Base-by-base conservation (phyloP, 108 stramenopile species). In the Epithemia pelagica region DNA sequence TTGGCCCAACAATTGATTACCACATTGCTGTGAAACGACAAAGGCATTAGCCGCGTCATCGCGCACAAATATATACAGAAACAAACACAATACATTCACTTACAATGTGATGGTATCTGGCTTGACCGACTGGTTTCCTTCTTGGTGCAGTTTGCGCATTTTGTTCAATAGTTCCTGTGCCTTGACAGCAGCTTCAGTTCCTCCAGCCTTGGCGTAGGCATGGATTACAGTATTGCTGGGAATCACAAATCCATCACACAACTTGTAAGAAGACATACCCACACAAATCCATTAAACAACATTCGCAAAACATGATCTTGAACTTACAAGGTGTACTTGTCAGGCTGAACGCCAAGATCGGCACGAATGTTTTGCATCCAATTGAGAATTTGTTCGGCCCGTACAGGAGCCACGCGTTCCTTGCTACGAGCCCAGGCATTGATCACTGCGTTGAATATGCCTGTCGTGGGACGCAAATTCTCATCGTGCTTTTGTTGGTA, bases 251-350 rank as follows among this genome's bases (percentile, higher is more conserved):
- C 29, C 15, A 28, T 57, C 8, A 22, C 61, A 28, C 2, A 27
- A 10, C 28, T 7, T 30, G 20, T 37, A 7, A 7, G 10, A 23
- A 8, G 2, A 56, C 55, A 52, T 52, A 19, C 26, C 24, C 55
- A 26, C 55, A 56, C 15, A 26, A 2, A 23, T 64, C 10, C 2
- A 66, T 65, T 2, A 59, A 74, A 67, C 74, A 32, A 82, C n/a
- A n/a, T n/a, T n/a, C n/a, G n/a, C n/a, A n/a, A n/a, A n/a, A n/a
- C n/a, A n/a, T 85, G 62, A 83, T 89, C 66, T n/a, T n/a, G n/a
- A n/a, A n/a, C n/a, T n/a, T n/a, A n/a, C n/a, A 83, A 92, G 33
- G 88, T 88, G 65, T 86, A 92, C 58, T 87, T 89, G 74, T 92
- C 91, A 15, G 88, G 91, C 56, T 70, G 71, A 30, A 88, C 75